Evolutionary conservation across 768 basidiomycete species (phyloP).

Genomic region (Lentinula aciculospora): DNA sequence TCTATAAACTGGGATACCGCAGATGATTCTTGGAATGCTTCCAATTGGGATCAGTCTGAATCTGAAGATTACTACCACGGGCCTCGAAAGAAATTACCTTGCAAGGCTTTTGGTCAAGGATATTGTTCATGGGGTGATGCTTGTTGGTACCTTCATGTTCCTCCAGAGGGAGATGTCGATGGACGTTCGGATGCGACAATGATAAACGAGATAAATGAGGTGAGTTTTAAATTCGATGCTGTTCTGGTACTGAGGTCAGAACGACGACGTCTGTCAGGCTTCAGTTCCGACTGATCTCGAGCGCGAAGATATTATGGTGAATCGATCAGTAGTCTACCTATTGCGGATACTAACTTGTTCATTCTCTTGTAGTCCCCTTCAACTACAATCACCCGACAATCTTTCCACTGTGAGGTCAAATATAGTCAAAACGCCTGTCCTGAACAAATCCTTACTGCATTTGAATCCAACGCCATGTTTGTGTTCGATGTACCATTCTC

Average conservation of each 20-base stretch:
- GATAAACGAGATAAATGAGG: not conserved
- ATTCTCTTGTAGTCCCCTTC: not conserved
- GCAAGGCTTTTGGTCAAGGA: slow-evolving; percentile 29
- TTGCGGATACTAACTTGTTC: too few relatives aligned
- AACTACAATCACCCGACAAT: not conserved
- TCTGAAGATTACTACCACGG: not conserved
- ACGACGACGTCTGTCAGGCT: not conserved
- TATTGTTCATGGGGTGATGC: slow-evolving; percentile 23
- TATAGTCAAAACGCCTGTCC: slow-evolving; percentile 9
- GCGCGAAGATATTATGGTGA: not conserved
- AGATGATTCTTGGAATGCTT: not conserved
- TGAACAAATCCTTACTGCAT: slow-evolving; percentile 7
- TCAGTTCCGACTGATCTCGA: not conserved
- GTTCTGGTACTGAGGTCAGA: slow-evolving; percentile 8
- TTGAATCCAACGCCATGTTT: slow-evolving; percentile 6
- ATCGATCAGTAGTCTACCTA: too few relatives aligned
- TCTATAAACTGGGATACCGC: not conserved
- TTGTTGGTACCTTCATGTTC: slow-evolving; percentile 24
- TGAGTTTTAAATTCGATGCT: slow-evolving; percentile 15
- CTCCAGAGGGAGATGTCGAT: slow-evolving; percentile 10
- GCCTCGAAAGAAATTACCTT: slow-evolving; percentile 18
- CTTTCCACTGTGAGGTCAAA: slow-evolving; percentile 4
- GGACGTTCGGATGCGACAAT: not conserved
- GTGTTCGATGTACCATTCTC: slow-evolving; percentile 3
- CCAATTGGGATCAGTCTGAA: not conserved